phyloP scores from a whole-genome alignment of 2,329 filamentous ascomycete genomes.

The Trichoderma pleuroti region DNA sequence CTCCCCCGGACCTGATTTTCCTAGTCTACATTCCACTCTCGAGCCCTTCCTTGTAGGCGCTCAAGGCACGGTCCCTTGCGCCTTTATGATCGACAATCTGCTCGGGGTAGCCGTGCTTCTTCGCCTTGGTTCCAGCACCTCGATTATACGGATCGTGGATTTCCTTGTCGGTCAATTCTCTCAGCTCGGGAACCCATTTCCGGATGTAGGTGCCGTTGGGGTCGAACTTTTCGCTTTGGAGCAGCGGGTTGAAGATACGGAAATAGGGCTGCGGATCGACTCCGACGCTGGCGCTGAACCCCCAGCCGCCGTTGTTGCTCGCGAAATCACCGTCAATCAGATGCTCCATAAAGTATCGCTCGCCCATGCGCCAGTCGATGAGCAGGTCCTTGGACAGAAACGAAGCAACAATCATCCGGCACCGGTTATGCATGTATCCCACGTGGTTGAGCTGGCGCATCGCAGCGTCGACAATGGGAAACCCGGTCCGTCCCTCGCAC shows the following conservation, averaged over 20 bases:
- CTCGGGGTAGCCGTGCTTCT: constrained; percentile 67
- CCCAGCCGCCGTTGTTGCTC: constrained; percentile 67
- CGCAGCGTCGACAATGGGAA: constrained; percentile 79
- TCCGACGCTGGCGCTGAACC: constrained; percentile 59
- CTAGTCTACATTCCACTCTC: constrained; percentile 29
- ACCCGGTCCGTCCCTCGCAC: constrained; percentile 71
- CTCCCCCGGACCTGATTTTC: not conserved
- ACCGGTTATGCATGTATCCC: constrained; percentile 81
- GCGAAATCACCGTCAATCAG: constrained; percentile 78
- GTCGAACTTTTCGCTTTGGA: constrained; percentile 87
- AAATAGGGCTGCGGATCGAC: constrained; percentile 90
- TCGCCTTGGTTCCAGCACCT: constrained; percentile 55
- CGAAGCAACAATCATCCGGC: constrained; percentile 78
- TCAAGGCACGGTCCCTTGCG: constrained; percentile 63
- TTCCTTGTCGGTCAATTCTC: constrained; percentile 58
- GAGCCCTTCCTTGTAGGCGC: constrained; percentile 61
- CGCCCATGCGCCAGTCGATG: constrained; percentile 79
- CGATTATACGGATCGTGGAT: constrained; percentile 78
- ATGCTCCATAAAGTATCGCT: constrained; percentile 78
- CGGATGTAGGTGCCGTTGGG: constrained; percentile 74
- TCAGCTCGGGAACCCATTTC: constrained; percentile 76
- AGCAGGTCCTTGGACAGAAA: constrained; percentile 79
- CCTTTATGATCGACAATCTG: constrained; percentile 72
- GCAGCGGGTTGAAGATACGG: constrained; percentile 79
- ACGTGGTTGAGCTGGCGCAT: constrained; percentile 71